These are phyloP conservation scores for Annona cherimola DNA, from an alignment of 164 flowering plant species.

Conservation along the genomic window DNA sequence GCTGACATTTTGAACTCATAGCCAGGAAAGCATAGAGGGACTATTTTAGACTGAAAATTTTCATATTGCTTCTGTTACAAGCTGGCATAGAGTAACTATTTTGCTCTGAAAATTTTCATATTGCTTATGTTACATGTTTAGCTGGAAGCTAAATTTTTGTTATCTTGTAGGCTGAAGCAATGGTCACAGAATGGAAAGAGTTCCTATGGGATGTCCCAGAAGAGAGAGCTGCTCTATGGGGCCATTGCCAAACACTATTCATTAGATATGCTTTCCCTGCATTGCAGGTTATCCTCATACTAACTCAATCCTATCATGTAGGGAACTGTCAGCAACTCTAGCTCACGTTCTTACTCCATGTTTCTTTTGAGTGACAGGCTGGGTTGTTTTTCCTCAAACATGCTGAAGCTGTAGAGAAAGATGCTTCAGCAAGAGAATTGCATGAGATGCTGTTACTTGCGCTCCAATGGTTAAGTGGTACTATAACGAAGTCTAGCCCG, in stretches of 20 bases:
- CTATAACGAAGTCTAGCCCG: constrained; percentile 71
- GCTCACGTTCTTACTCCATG: not conserved
- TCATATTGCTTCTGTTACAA: not conserved
- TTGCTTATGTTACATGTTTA: not conserved
- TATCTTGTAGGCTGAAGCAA: constrained; percentile 78
- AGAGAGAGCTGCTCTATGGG: constrained; percentile 94
- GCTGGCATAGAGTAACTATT: not conserved
- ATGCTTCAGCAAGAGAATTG: constrained; percentile 80
- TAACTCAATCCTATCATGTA: not conserved
- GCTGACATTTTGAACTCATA: not conserved
- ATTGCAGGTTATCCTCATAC: constrained; percentile 41
- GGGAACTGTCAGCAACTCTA: not conserved
- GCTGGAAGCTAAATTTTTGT: not conserved
- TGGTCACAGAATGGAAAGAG: constrained; percentile 99
- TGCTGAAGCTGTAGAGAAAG: constrained; percentile 93
- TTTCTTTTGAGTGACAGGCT: constrained; percentile 47
- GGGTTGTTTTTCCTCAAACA: constrained; percentile 93
- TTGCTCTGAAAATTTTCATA: not conserved
- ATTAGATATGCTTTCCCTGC: constrained; percentile 82
- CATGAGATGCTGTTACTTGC: constrained; percentile 82
- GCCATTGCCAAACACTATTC: constrained; percentile 88
- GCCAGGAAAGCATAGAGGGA: not conserved
- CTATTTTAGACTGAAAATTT: not conserved
- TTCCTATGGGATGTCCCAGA: constrained; percentile 99
- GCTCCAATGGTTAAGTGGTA: constrained; percentile 96